Percentiles rank a stretch among this genome's conserved stretches.
These are phyloP conservation scores for Mimosa bimucronata DNA, from an alignment of 306 rosid genomes.

Conservation along the genomic window DNA sequence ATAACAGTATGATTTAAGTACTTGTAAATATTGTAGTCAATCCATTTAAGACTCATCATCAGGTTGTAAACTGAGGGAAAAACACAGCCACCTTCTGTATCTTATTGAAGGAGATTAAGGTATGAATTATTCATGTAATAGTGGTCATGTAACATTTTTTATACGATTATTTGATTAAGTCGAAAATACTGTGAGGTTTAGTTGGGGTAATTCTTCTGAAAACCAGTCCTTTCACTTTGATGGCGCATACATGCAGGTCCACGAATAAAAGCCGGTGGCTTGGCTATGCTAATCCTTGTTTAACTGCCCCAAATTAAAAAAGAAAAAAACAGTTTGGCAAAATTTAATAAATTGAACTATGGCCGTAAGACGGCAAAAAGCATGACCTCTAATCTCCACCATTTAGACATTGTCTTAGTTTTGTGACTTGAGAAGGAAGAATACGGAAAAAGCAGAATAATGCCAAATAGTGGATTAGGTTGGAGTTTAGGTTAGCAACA, in stretches of 20 bases:
- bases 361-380: neutral
- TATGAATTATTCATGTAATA: neutral
- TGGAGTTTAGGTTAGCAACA: slow-evolving; percentile 11
- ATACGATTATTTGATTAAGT: too few species aligned
- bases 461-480: neutral
- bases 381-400: neutral
- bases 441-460: neutral
- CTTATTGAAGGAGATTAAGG: neutral
- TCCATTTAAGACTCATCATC: neutral
- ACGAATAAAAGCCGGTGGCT: neutral
- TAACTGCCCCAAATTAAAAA: neutral
- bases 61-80: too few species aligned
- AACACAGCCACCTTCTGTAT: too few species aligned
- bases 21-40: neutral
- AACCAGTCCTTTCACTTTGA: too few species aligned
- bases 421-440: slow-evolving; percentile 16
- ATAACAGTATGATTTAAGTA: neutral
- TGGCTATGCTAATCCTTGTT: neutral
- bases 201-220: too few species aligned
- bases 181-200: too few species aligned
- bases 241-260: too few species aligned
- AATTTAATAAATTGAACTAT: neutral
- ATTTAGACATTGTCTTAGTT: neutral
- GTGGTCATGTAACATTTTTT: neutral
- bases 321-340: neutral